Percentiles rank a stretch among this genome's conserved stretches.
These are phyloP conservation scores for Alternaria panax DNA, from an alignment of 2,329 filamentous ascomycete species.

Conservation along the genomic window DNA sequence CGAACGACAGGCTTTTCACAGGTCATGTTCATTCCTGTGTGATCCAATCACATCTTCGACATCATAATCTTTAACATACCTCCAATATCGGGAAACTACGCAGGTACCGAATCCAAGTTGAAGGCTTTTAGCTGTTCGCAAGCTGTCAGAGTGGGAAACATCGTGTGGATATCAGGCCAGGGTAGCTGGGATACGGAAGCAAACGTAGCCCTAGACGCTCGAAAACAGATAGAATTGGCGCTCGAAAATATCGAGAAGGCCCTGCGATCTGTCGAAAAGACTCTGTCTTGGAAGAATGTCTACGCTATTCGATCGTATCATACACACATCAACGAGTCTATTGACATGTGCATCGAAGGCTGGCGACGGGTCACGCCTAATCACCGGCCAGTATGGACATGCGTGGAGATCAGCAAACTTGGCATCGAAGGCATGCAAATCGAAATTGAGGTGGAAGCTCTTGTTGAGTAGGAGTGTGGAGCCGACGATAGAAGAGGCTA, in stretches of 20 bases:
- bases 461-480: not conserved
- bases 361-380: conserved; percentile 16
- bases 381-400: conserved; percentile 22
- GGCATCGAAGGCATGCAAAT: conserved; percentile 19
- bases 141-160: conserved; percentile 18
- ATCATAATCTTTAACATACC: not conserved
- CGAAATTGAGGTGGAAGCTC: conserved; percentile 23
- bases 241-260: conserved; percentile 65
- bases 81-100: conserved; percentile 11
- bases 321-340: conserved; percentile 10
- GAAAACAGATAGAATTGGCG: conserved; percentile 39
- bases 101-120: conserved; percentile 12
- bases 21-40: not conserved
- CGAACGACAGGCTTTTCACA: conserved; percentile 3
- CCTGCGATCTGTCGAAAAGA: conserved; percentile 10
- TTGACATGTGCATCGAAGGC: conserved; percentile 1
- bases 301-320: conserved; percentile 21
- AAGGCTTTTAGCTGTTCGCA: conserved; percentile 21
- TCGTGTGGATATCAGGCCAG: conserved; percentile 22
- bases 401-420: conserved; percentile 19
- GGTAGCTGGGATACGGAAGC: conserved; percentile 23
- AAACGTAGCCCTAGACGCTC: conserved; percentile 9
- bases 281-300: conserved; percentile 56
- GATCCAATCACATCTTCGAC: not conserved
- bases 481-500: not conserved